phyloP scores from a whole-genome alignment of 495 filamentous ascomycete genomes.

The Podospora bellae-mahoneyi region DNA sequence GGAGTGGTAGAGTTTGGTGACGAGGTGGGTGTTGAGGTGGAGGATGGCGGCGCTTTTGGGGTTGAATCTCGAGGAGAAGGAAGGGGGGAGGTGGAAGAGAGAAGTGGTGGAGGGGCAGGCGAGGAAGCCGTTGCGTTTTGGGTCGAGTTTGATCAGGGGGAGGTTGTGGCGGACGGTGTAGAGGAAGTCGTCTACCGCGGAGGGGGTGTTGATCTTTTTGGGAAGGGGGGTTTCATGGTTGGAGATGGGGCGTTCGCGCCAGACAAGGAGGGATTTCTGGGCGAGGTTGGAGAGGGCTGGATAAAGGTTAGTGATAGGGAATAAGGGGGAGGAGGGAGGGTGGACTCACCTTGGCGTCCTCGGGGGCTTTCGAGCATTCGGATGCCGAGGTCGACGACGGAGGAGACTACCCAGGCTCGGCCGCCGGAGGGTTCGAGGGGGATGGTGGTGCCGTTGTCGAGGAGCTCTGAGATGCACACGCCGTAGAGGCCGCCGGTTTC shows the following conservation, averaged over 20 bases:
- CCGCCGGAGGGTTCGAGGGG: constrained; percentile 20
- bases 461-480: constrained; percentile 23
- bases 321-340: too few relatives aligned
- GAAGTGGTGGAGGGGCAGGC: constrained; percentile 10
- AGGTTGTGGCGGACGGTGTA: constrained; percentile 20
- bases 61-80: constrained; percentile 16
- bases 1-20: constrained; percentile 24
- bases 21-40: constrained; percentile 23
- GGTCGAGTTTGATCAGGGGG: constrained; percentile 23
- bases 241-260: constrained; percentile 18
- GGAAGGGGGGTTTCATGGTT: constrained; percentile 1
- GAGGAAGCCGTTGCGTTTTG: constrained; percentile 18
- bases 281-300: constrained; percentile 23
- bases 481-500: constrained; percentile 17
- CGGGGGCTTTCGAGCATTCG: constrained; percentile 24
- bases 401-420: constrained; percentile 18
- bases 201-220: constrained; percentile 5
- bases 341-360: constrained; percentile 16
- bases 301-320: not conserved
- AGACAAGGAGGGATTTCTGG: constrained; percentile 19
- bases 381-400: constrained; percentile 24
- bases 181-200: constrained; percentile 21
- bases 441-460: constrained; percentile 12
- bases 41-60: constrained; percentile 21
- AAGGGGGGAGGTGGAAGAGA: not conserved